Evolutionary conservation across 352 stramenopile genomes (phyloP).

Genomic region (Phytophthora idaei): DNA sequence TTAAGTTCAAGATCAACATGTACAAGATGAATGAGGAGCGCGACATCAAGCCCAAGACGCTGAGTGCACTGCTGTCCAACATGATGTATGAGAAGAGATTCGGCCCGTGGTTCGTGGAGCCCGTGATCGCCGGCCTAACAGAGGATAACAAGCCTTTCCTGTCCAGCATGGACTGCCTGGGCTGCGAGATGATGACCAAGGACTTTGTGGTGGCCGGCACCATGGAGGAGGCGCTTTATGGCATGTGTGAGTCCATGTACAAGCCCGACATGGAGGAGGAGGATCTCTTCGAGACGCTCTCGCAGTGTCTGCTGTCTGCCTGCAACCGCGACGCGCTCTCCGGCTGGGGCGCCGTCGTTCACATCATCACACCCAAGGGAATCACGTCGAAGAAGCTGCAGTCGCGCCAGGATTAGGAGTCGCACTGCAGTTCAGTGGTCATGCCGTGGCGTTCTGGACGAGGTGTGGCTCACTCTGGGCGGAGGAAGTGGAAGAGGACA

Average conservation of each 20-base stretch:
- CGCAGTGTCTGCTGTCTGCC: constrained; percentile 96
- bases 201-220: constrained; percentile 99
- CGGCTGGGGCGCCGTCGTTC: constrained; percentile 98
- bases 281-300: constrained; percentile 98
- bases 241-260: constrained; percentile 99
- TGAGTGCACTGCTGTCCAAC: constrained; percentile 95
- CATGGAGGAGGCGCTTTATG: constrained; percentile 97
- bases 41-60: constrained; percentile 98
- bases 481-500: neutral
- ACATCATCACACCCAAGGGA: constrained; percentile 96
- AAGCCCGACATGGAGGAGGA: constrained; percentile 96
- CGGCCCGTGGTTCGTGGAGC: constrained; percentile 99
- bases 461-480: neutral
- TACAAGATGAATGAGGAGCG: constrained; percentile 99
- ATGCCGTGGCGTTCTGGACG: constrained; percentile 16
- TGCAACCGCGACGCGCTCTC: constrained; percentile 98
- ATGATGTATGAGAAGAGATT: constrained; percentile 99
- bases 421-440: constrained; percentile 4
- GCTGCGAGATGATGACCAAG: constrained; percentile 94
- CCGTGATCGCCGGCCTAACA: constrained; percentile 96
- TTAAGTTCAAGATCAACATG: constrained; percentile 96
- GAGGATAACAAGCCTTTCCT: constrained; percentile 97
- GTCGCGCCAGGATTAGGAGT: constrained; percentile 77
- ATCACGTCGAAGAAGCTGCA: constrained; percentile 86
- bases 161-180: constrained; percentile 98